A percentile compares a stretch with the other conserved stretches of the same genome.
Conservation (phyloP, 2,329 filamentous ascomycete genomes). For the Clonostachys solani region DNA sequence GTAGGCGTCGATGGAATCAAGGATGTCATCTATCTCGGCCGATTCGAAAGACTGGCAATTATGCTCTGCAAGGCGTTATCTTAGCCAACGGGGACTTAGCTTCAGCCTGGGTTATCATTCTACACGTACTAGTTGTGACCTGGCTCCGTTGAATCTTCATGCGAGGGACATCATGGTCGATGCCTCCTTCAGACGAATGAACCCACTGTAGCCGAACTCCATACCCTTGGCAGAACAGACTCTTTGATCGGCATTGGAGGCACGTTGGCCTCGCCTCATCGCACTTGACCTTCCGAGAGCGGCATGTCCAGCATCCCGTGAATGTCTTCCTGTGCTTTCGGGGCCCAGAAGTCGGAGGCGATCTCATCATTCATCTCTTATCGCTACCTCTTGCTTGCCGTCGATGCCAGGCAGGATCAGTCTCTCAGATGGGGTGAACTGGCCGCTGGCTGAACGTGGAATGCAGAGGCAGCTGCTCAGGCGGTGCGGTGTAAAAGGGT, state of each 20-base stretch:
- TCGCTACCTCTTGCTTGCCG: too few relatives aligned
- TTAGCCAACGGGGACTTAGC: too few relatives aligned
- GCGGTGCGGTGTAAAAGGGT: too few relatives aligned
- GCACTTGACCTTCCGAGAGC: constrained; percentile 28
- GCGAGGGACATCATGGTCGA: too few relatives aligned
- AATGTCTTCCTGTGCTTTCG: constrained; percentile 18
- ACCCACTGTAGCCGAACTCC: constrained; percentile 20
- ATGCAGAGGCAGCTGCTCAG: too few relatives aligned
- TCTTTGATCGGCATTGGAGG: constrained; percentile 21
- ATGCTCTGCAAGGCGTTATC: neutral
- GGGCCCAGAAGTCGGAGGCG: neutral
- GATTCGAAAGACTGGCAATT: neutral
- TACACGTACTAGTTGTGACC: neutral
- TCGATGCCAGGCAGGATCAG: too few relatives aligned
- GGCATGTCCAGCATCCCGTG: constrained; percentile 29
- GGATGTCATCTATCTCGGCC: neutral
- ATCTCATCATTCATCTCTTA: too few relatives aligned
- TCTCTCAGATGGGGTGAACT: too few relatives aligned
- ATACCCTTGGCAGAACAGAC: constrained; percentile 22
- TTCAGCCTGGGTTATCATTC: too few relatives aligned
- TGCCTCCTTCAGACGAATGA: neutral
- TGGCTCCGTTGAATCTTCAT: neutral
- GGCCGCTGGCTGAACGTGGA: too few relatives aligned
- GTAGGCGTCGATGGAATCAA: neutral
- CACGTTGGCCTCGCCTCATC: constrained; percentile 27